phyloP scores from a whole-genome alignment of 768 basidiomycete genomes.

The Kwoniella heveanensis region DNA sequence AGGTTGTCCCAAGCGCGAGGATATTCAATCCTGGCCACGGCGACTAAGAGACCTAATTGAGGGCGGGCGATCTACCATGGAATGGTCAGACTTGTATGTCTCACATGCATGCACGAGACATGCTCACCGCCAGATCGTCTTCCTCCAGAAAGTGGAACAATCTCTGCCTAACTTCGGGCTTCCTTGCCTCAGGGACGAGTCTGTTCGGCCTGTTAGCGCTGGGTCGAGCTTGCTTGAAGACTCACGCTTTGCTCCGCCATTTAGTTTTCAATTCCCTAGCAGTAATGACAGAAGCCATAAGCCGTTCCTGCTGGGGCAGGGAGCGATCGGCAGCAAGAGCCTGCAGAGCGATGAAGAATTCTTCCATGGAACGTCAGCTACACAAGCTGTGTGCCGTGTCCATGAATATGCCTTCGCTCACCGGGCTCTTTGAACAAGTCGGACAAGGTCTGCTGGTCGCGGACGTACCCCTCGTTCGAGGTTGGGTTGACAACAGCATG shows the following conservation, averaged over 20 bases:
- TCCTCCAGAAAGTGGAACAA: slow-evolving; percentile 54
- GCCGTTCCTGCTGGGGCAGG: slow-evolving; percentile 41
- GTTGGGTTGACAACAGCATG: slow-evolving; percentile 40
- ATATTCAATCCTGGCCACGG: slow-evolving; percentile 50
- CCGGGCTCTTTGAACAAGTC: slow-evolving; percentile 49
- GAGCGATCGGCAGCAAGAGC: slow-evolving; percentile 39
- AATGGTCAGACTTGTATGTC: not conserved
- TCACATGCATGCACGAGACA: not conserved
- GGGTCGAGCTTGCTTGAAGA: not conserved
- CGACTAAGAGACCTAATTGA: slow-evolving; percentile 48
- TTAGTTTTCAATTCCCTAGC: slow-evolving; percentile 54
- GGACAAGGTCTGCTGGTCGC: slow-evolving; percentile 42
- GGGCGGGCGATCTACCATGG: slow-evolving; percentile 50
- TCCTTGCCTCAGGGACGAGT: slow-evolving; percentile 48
- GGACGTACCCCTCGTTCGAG: slow-evolving; percentile 34
- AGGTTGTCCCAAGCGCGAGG: slow-evolving; percentile 47
- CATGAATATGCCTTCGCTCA: too few relatives aligned
- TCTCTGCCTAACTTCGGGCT: slow-evolving; percentile 46
- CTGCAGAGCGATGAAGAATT: slow-evolving; percentile 48
- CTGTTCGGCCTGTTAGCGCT: slow-evolving; percentile 11
- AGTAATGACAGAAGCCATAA: slow-evolving; percentile 48
- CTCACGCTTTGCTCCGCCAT: slow-evolving; percentile 55
- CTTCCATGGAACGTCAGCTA: too few relatives aligned
- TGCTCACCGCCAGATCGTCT: slow-evolving; percentile 39
- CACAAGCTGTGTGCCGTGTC: too few relatives aligned